phyloP scores from a whole-genome alignment of 371 early-diverging fungal species.

The Mucor lusitanicus region DNA sequence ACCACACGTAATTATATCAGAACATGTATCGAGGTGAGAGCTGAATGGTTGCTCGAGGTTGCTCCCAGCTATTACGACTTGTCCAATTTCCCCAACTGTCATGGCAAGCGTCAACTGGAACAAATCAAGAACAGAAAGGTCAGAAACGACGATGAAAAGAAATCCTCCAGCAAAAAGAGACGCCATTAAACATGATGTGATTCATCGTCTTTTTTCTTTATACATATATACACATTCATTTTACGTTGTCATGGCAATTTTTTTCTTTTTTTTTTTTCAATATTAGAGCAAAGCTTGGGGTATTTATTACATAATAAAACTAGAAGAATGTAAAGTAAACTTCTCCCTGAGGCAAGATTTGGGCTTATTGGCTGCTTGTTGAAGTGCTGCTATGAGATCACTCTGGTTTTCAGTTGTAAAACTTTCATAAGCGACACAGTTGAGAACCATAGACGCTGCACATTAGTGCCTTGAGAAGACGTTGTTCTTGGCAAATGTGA shows the following conservation, averaged over 20 bases:
- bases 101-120: slow-evolving; percentile 85
- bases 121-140: slow-evolving; percentile 44
- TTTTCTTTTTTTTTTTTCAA: background rate
- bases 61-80: slow-evolving; percentile 82
- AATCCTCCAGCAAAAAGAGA: slow-evolving; percentile 38
- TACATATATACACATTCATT: background rate
- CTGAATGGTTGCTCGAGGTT: slow-evolving; percentile 91
- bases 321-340: background rate
- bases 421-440: no score
- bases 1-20: slow-evolving; percentile 96
- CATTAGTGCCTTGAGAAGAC: no score
- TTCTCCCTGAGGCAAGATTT: no score
- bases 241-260: background rate
- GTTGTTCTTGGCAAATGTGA: no score
- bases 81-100: slow-evolving; percentile 87
- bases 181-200: slow-evolving; percentile 16
- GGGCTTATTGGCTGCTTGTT: no score
- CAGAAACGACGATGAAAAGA: slow-evolving; percentile 37
- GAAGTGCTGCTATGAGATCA: no score
- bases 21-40: slow-evolving; percentile 86
- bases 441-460: no score
- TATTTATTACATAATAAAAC: background rate
- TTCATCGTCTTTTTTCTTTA: background rate
- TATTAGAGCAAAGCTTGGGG: background rate
- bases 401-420: no score